Percentiles rank a stretch among this genome's conserved stretches.
phyloP scores from a whole-genome alignment of 257 asterid species.

The Parsonsia alboflavescens region DNA sequence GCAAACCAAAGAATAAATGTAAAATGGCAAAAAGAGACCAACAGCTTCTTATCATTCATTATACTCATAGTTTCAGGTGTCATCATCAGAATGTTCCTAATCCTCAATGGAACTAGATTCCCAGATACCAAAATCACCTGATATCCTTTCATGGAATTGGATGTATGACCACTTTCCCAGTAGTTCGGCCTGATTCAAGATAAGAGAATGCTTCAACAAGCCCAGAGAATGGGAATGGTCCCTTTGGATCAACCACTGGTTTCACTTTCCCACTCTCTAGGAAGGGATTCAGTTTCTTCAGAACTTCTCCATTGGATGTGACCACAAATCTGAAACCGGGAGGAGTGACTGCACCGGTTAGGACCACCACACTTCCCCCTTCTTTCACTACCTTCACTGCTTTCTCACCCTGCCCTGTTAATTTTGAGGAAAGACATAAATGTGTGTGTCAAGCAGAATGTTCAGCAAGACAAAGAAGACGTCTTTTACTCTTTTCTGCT shows the following conservation, averaged over 20 bases:
- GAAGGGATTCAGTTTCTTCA: conserved; percentile 67
- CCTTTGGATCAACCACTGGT: conserved; percentile 65
- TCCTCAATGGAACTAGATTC: background rate
- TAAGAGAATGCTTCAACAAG: conserved; percentile 72
- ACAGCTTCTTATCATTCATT: background rate
- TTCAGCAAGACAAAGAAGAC: too few relatives aligned
- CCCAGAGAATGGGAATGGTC: conserved; percentile 72
- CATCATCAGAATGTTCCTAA: background rate
- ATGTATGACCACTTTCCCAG: conserved; percentile 71
- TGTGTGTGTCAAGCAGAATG: background rate
- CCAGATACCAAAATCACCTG: background rate
- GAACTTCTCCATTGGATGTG: conserved; percentile 61
- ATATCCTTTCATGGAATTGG: conserved; percentile 60
- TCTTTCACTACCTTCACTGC: conserved; percentile 80
- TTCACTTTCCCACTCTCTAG: conserved; percentile 72
- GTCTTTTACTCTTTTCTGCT: too few relatives aligned
- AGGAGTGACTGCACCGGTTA: conserved; percentile 74
- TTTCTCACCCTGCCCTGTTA: conserved; percentile 74
- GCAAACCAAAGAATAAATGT: background rate
- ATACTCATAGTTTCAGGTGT: too few relatives aligned
- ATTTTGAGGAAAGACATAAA: conserved; percentile 1
- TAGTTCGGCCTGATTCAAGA: conserved; percentile 64
- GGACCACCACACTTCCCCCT: conserved; percentile 75
- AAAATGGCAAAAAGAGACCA: background rate
- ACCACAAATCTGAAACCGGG: conserved; percentile 85